phyloP scores from a whole-genome alignment of 176 grass and related monocot genomes.

The Lolium rigidum region DNA sequence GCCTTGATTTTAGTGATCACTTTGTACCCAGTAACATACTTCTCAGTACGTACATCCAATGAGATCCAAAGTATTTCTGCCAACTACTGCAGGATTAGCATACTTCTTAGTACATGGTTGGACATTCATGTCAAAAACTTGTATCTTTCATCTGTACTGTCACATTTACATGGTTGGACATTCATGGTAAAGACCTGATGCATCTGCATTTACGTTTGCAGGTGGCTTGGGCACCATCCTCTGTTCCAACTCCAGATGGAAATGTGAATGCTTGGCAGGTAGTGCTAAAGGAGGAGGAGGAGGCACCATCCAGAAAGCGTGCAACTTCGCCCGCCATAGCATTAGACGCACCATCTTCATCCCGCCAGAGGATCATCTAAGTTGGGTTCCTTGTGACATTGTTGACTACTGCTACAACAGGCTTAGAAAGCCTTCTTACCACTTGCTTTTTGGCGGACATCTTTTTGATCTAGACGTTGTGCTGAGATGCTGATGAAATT shows the following conservation, averaged over 20 bases:
- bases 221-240: neutral
- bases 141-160: neutral
- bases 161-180: neutral
- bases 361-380: too few species aligned
- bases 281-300: too few species aligned
- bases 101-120: slow-evolving; percentile 65
- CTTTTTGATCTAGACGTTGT: too few species aligned
- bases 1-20: slow-evolving; percentile 51
- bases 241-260: neutral
- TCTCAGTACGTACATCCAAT: slow-evolving; percentile 19
- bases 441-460: too few species aligned
- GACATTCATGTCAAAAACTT: slow-evolving; percentile 74
- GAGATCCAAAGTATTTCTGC: slow-evolving; percentile 40
- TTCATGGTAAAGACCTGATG: neutral
- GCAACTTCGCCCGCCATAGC: too few species aligned
- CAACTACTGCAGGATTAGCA: slow-evolving; percentile 58
- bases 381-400: too few species aligned
- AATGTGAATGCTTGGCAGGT: neutral
- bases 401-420: too few species aligned
- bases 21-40: slow-evolving; percentile 27
- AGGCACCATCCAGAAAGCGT: too few species aligned
- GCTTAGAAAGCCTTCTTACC: too few species aligned
- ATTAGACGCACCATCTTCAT: too few species aligned
- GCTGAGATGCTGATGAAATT: too few species aligned
- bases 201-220: neutral